Evolutionary conservation across 768 basidiomycete species (phyloP).

Genomic region (Russula virescens): DNA sequence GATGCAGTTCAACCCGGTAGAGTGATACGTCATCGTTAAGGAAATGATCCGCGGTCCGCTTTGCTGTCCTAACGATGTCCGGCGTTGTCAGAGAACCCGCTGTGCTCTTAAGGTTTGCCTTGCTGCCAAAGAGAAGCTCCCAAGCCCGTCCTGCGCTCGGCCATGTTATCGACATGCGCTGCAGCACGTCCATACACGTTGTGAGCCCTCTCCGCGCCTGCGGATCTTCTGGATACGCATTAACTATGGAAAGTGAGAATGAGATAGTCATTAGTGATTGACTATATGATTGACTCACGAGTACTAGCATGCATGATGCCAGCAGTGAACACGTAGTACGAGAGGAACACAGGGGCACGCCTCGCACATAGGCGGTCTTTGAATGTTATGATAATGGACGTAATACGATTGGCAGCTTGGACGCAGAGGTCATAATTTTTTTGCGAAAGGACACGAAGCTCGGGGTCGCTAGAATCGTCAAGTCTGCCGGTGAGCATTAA

Average conservation of each 20-base stretch:
- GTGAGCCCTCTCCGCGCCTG: constrained; percentile 59
- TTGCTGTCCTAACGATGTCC: constrained; percentile 37
- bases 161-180: constrained; percentile 65
- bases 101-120: constrained; percentile 32
- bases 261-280: constrained; percentile 1
- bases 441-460: constrained; percentile 48
- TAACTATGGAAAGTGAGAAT: constrained; percentile 39
- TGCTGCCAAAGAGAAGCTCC: constrained; percentile 64
- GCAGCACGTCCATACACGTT: constrained; percentile 62
- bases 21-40: constrained; percentile 24
- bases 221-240: constrained; percentile 58
- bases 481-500: background rate
- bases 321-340: constrained; percentile 76
- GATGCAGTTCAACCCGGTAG: constrained; percentile 8
- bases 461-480: constrained; percentile 45
- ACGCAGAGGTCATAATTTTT: constrained; percentile 71
- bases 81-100: constrained; percentile 3
- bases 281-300: constrained; percentile 40
- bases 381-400: constrained; percentile 58
- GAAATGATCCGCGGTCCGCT: constrained; percentile 55
- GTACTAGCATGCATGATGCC: constrained; percentile 74
- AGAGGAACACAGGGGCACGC: constrained; percentile 61
- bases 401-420: constrained; percentile 73
- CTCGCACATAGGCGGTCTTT: constrained; percentile 56
- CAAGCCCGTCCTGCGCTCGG: constrained; percentile 70